Conservation (phyloP, 2,329 filamentous ascomycete genomes). For the Colletotrichum neosansevieriae region DNA sequence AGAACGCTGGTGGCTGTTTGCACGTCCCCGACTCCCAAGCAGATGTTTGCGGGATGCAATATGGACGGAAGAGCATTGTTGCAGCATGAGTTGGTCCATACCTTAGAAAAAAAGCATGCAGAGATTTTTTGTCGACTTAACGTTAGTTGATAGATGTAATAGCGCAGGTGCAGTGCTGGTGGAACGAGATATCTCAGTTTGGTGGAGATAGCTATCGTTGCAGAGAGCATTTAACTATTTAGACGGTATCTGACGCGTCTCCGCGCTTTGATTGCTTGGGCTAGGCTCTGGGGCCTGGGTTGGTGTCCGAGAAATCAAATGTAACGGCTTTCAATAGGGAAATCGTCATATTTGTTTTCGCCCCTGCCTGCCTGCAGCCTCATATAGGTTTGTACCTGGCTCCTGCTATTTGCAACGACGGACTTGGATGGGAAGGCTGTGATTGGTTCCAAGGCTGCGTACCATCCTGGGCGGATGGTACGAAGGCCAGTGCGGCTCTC, state of each 20-base stretch:
- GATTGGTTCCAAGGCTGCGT: neutral
- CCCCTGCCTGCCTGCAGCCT: neutral
- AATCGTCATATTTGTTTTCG: neutral
- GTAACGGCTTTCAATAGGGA: neutral
- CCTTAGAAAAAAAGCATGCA: neutral
- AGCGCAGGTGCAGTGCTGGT: neutral
- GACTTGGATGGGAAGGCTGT: neutral
- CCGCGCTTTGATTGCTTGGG: neutral
- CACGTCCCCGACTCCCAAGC: too few relatives aligned
- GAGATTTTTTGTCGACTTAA: neutral
- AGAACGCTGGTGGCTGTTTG: too few relatives aligned
- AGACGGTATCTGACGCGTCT: neutral
- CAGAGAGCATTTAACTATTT: neutral
- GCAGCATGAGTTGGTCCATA: neutral
- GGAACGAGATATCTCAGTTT: neutral
- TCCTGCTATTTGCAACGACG: neutral
- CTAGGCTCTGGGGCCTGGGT: neutral
- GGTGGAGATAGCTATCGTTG: neutral
- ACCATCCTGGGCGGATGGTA: neutral
- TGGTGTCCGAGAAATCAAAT: neutral
- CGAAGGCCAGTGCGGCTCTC: too few relatives aligned
- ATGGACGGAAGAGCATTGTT: neutral
- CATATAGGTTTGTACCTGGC: neutral
- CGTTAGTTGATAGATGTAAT: neutral
- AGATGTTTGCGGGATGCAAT: neutral